Evolutionary conservation across 2,329 filamentous ascomycete genomes (phyloP).

Genomic region (Diaporthe ampelina): DNA sequence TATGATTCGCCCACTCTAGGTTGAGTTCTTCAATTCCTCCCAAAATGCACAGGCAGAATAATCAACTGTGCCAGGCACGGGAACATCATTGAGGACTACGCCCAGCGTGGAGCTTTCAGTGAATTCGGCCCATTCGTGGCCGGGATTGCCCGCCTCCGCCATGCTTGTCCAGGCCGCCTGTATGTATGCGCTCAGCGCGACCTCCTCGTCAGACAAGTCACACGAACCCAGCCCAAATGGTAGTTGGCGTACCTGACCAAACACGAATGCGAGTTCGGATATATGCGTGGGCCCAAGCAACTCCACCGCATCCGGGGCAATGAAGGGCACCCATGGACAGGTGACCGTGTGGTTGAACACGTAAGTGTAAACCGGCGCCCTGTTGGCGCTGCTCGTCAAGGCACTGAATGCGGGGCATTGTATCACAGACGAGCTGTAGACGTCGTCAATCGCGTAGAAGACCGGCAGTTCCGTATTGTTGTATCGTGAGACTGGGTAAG

Average conservation of each 20-base stretch:
- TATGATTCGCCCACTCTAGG: not conserved
- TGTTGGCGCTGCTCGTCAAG: constrained; percentile 4
- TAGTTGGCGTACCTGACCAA: constrained; percentile 45
- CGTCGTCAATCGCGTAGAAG: constrained; percentile 5
- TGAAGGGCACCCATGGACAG: constrained; percentile 4
- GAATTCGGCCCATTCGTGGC: not conserved
- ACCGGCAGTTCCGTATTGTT: not conserved
- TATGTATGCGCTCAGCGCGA: constrained; percentile 3
- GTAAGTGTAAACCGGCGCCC: not conserved
- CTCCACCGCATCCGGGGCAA: constrained; percentile 20
- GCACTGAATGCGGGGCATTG: not conserved
- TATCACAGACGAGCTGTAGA: not conserved
- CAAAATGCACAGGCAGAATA: not conserved
- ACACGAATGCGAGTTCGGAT: constrained; percentile 49
- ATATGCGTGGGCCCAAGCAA: constrained; percentile 47
- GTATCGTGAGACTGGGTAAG: not conserved
- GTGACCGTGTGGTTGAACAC: constrained; percentile 5
- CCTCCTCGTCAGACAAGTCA: not conserved
- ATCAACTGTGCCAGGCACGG: not conserved
- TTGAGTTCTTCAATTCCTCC: not conserved
- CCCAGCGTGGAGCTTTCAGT: not conserved
- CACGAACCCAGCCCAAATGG: constrained; percentile 35
- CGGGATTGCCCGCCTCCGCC: constrained; percentile 10
- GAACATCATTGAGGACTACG: not conserved
- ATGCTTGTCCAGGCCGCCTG: constrained; percentile 18